These are phyloP conservation scores for Remersonia thermophila DNA, from an alignment of 2,329 filamentous ascomycete genomes.

Conservation along the genomic window DNA sequence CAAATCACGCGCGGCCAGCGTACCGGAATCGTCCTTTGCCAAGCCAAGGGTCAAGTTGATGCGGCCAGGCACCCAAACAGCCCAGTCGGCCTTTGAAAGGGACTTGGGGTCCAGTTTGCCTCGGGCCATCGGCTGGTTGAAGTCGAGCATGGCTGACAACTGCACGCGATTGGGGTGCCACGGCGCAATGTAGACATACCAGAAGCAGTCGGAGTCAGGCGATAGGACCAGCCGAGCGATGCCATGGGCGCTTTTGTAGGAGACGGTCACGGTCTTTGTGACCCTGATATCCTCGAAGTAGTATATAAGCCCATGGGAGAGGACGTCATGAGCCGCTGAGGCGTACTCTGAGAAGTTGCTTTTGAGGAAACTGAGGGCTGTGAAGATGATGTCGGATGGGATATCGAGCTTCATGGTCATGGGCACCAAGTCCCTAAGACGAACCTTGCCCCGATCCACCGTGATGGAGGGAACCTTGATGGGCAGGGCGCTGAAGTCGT, in stretches of 20 bases:
- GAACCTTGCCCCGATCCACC: slow-evolving; percentile 3
- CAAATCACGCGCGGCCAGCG: neutral
- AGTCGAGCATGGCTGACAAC: slow-evolving; percentile 2
- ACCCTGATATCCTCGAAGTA: slow-evolving; percentile 12
- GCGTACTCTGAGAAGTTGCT: neutral
- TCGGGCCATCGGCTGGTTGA: slow-evolving; percentile 5
- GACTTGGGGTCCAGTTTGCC: slow-evolving; percentile 3
- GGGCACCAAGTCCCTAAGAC: slow-evolving; percentile 4
- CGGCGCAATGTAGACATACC: slow-evolving; percentile 12
- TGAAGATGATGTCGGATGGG: neutral
- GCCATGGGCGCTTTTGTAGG: slow-evolving; percentile 9
- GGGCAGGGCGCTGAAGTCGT: slow-evolving; percentile 16
- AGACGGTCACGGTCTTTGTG: slow-evolving; percentile 11
- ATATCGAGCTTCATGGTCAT: neutral
- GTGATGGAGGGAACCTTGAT: neutral
- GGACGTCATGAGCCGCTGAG: slow-evolving; percentile 1
- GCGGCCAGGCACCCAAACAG: slow-evolving; percentile 7
- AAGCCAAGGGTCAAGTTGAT: slow-evolving; percentile 1
- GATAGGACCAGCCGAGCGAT: slow-evolving; percentile 11
- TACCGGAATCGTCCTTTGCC: neutral
- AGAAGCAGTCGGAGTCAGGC: neutral
- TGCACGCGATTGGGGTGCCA: neutral
- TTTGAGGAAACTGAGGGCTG: neutral
- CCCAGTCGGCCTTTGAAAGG: slow-evolving; percentile 2
- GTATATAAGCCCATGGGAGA: slow-evolving; percentile 1